Base-by-base conservation (phyloP, 306 rosid species). In the Benincasa hispida region DNA sequence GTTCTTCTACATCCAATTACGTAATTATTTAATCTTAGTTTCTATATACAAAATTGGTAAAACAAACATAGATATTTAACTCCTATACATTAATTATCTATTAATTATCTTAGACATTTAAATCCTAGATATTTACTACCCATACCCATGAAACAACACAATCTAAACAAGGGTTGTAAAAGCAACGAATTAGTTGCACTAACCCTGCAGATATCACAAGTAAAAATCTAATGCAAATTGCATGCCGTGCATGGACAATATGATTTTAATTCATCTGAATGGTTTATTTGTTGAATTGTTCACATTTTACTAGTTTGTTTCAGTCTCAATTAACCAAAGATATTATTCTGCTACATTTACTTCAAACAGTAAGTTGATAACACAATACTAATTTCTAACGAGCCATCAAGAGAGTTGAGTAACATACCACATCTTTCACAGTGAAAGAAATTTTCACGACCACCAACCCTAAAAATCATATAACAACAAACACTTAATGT, bases 341-440 rank as follows among this genome's bases (percentile, higher is more conserved):
- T 25, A 67, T 39, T 37, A 53, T 37, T 67, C 51, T 9, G 51
- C 74, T n/a, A 39, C 54, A 67, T 67, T 21, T 51, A 28, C 25
- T 22, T 11, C n/a, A 57, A 27, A 53, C 50, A 60, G 35, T 30
- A 60, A 60, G 21, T 60, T n/a, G 34, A 34, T 59, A 24, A 51
- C 60, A 56, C 30, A 24, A 32, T 14, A 30, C 18, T 32, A 37
- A 57, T 28, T 24, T 6, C 34, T 19, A 75, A 79, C 13, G 54
- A 76, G 32, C 19, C 54, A 57, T 47, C 47, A 79, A 65, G 78
- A 72, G 32, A 81, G 41, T 6, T 32, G 24, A 42, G 72, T 27
- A 9, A 56, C 82, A 11, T 88, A 90, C 91, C 91, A 45, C 96
- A 90, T 76, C 74, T 90, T 79, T 73, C 76, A 78, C 96, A 90